These are phyloP conservation scores for Trichoderma erinaceum DNA, from an alignment of 495 filamentous ascomycete species.

Conservation along the genomic window DNA sequence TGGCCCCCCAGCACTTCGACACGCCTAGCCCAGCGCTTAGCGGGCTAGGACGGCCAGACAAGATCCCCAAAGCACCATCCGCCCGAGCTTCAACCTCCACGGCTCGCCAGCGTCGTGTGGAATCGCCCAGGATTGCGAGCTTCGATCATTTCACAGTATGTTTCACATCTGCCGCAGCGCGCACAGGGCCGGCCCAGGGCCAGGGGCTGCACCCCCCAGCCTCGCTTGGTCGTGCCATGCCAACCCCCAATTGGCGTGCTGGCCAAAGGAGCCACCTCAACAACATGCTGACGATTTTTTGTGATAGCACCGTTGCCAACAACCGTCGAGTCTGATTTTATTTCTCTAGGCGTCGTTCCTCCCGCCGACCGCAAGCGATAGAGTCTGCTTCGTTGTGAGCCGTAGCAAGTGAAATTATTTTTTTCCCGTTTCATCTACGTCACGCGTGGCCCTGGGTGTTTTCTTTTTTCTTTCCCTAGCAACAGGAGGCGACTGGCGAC, in stretches of 20 bases:
- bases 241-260: slow-evolving; percentile 12
- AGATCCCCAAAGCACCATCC: slow-evolving; percentile 11
- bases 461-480: not conserved
- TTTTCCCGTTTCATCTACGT: not conserved
- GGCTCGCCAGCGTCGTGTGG: slow-evolving; percentile 11
- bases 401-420: not conserved
- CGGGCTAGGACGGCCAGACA: slow-evolving; percentile 2
- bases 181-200: not conserved
- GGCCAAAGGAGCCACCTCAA: slow-evolving; percentile 7
- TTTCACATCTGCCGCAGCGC: slow-evolving; percentile 9
- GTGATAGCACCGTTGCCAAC: not conserved
- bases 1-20: slow-evolving; percentile 5
- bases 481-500: not conserved
- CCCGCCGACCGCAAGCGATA: slow-evolving; percentile 6
- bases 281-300: slow-evolving; percentile 12
- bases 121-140: slow-evolving; percentile 14
- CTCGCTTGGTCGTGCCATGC: slow-evolving; percentile 13
- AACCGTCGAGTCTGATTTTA: not conserved
- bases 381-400: too few species aligned
- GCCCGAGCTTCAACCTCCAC: slow-evolving; percentile 3
- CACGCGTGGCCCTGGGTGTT: not conserved
- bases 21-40: slow-evolving; percentile 13
- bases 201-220: slow-evolving; percentile 1
- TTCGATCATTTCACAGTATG: slow-evolving; percentile 11
- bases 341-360: not conserved